phyloP scores from a whole-genome alignment of 75 land plant genomes.

The Selaginella tamariscina region DNA sequence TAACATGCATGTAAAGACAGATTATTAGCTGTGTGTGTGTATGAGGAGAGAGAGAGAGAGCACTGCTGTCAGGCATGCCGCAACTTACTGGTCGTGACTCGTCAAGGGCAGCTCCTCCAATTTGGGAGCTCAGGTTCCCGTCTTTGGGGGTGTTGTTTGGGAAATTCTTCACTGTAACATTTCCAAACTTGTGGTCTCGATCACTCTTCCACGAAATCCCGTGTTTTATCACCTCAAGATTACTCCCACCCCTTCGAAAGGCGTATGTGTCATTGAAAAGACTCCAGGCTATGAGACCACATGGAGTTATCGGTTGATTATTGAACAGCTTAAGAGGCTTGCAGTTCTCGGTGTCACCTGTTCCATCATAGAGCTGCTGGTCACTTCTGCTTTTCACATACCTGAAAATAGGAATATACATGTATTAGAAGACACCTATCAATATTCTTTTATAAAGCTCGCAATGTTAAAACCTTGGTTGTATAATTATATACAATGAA shows the following conservation, averaged over 20 bases:
- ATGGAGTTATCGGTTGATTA: constrained; percentile 29
- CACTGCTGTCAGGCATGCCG: background rate
- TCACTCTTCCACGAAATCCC: constrained; percentile 40
- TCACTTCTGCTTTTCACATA: constrained; percentile 58
- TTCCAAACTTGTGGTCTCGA: constrained; percentile 28
- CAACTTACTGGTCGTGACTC: constrained; percentile 22
- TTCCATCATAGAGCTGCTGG: constrained; percentile 16
- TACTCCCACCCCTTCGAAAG: constrained; percentile 8
- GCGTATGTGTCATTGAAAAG: constrained; percentile 43
- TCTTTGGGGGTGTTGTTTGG: constrained; percentile 16
- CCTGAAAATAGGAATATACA: constrained; percentile 17
- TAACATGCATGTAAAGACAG: too few species aligned
- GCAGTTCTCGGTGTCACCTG: constrained; percentile 22
- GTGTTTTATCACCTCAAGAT: constrained; percentile 19
- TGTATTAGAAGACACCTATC: background rate
- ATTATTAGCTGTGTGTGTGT: too few species aligned
- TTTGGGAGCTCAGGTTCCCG: constrained; percentile 15
- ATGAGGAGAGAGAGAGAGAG: too few species aligned
- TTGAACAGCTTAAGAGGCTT: constrained; percentile 19
- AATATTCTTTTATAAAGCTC: background rate
- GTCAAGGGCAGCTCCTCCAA: constrained; percentile 40
- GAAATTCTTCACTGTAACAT: constrained; percentile 36
- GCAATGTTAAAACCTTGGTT: too few species aligned
- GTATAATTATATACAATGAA: background rate
- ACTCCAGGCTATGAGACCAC: constrained; percentile 53